Evolutionary conservation across 306 rosid species (phyloP).

Genomic region (Pterocarpus macrocarpus): DNA sequence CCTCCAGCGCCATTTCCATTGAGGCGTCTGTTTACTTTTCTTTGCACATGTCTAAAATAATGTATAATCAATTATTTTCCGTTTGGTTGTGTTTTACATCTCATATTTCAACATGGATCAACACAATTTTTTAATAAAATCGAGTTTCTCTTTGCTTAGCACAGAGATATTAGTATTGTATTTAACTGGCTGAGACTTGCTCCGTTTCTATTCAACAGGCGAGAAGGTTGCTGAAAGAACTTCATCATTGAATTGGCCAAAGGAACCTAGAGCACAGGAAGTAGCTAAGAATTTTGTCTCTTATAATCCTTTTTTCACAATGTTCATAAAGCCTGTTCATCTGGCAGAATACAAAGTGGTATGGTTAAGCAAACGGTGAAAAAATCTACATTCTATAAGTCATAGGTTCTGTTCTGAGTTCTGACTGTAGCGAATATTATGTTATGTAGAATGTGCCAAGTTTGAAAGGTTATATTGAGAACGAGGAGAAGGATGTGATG

Average conservation of each 20-base stretch:
- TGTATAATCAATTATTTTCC: background rate
- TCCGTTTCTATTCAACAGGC: background rate
- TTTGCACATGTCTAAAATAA: background rate
- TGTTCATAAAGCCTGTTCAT: background rate
- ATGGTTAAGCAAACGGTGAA: background rate
- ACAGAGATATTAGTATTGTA: background rate
- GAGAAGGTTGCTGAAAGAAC: background rate
- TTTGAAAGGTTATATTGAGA: slow-evolving; percentile 11
- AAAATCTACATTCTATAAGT: background rate
- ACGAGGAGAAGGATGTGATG: background rate
- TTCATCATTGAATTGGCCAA: slow-evolving; percentile 36
- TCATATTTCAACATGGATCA: background rate
- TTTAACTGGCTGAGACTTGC: background rate
- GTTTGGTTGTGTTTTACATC: background rate
- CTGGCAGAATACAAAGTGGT: background rate
- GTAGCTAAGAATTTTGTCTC: slow-evolving; percentile 16
- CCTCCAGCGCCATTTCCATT: too few relatives aligned
- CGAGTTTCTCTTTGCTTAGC: background rate
- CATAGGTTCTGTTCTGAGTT: slow-evolving; percentile 5
- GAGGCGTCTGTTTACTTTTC: too few relatives aligned
- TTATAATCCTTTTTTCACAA: slow-evolving; percentile 28
- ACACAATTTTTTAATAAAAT: background rate
- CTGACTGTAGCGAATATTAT: background rate
- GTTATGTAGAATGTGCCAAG: slow-evolving; percentile 21
- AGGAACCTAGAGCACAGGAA: background rate